Evolutionary conservation across 1,139 yeast genomes (phyloP).

Genomic region (Scheffersomyces stambukii): DNA sequence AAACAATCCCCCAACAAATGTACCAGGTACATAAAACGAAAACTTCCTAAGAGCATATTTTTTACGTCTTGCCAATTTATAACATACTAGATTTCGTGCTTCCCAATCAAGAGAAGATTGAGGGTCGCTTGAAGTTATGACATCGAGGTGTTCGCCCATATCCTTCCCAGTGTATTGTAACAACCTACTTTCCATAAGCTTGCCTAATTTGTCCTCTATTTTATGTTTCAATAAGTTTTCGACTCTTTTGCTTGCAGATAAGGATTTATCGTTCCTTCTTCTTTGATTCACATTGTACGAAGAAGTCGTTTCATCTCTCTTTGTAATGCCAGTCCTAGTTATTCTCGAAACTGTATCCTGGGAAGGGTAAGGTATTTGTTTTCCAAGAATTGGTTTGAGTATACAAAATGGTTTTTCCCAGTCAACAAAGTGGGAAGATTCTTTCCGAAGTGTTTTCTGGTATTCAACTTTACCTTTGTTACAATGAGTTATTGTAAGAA

Average conservation of each 20-base stretch:
- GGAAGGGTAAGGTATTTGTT: no score
- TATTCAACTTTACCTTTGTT: conserved; percentile 48
- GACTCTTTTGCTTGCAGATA: no score
- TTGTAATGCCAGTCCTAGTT: no score
- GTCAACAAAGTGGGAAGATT: conserved; percentile 36
- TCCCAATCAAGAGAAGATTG: conserved; percentile 27
- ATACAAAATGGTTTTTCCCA: conserved; percentile 57
- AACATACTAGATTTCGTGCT: conserved; percentile 42
- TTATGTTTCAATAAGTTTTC: no score
- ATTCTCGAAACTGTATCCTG: no score
- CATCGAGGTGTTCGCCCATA: conserved; percentile 16
- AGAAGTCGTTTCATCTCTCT: no score
- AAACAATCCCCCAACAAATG: conserved; percentile 66
- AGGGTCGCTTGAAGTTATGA: conserved; percentile 17
- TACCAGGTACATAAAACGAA: conserved; percentile 52
- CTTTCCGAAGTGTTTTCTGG: conserved; percentile 33
- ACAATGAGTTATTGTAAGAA: conserved; percentile 52
- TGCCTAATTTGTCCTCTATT: no score
- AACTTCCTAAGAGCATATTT: conserved; percentile 50
- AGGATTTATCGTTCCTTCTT: no score
- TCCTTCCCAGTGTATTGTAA: conserved; percentile 25
- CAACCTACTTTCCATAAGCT: no score
- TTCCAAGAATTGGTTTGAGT: conserved; percentile 23
- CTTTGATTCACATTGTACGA: no score
- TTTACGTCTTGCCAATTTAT: conserved; percentile 59